Conservation (phyloP, 768 basidiomycete species). For the Suillus cothurnatus region DNA sequence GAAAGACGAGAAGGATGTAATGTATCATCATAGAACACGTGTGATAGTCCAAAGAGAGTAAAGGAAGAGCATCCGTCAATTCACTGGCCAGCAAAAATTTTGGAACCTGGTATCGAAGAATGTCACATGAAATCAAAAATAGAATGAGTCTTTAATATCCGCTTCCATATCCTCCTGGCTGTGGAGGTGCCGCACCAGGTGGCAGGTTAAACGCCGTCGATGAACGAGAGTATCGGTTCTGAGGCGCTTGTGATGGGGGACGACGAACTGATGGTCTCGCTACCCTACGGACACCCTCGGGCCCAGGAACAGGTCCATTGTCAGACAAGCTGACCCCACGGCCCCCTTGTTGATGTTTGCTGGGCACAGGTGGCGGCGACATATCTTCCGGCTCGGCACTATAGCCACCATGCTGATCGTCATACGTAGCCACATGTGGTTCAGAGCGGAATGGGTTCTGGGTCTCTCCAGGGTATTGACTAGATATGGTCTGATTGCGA, state of each 20-base stretch:
- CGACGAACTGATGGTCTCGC: conserved; percentile 61
- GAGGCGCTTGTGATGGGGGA: conserved; percentile 59
- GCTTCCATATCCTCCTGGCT: conserved; percentile 30
- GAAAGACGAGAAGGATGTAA: conserved; percentile 3
- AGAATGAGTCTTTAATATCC: conserved; percentile 10
- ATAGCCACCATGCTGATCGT: conserved; percentile 36
- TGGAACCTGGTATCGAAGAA: conserved; percentile 5
- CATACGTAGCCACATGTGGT: conserved; percentile 42
- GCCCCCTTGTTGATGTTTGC: conserved; percentile 22
- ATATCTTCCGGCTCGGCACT: conserved; percentile 41
- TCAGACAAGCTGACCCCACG: conserved; percentile 83
- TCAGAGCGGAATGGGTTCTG: conserved; percentile 62
- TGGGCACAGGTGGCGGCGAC: conserved; percentile 15
- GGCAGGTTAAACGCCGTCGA: conserved; percentile 58
- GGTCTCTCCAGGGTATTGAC: conserved; percentile 47
- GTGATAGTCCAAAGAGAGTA: conserved; percentile 8
- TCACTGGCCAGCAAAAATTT: conserved; percentile 3
- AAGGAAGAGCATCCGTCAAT: conserved; percentile 12
- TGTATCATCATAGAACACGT: conserved; percentile 11
- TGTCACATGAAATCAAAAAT: conserved; percentile 11
- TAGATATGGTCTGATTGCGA: conserved; percentile 40
- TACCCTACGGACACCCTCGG: conserved; percentile 80
- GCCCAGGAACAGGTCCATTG: conserved; percentile 78
- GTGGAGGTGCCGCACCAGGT: conserved; percentile 75
- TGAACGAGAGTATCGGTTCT: conserved; percentile 73